Evolutionary conservation across 371 early-diverging fungal genomes (phyloP), one percentile per base, ranked within the genome.

Genomic region (Modicella reniformis): DNA sequence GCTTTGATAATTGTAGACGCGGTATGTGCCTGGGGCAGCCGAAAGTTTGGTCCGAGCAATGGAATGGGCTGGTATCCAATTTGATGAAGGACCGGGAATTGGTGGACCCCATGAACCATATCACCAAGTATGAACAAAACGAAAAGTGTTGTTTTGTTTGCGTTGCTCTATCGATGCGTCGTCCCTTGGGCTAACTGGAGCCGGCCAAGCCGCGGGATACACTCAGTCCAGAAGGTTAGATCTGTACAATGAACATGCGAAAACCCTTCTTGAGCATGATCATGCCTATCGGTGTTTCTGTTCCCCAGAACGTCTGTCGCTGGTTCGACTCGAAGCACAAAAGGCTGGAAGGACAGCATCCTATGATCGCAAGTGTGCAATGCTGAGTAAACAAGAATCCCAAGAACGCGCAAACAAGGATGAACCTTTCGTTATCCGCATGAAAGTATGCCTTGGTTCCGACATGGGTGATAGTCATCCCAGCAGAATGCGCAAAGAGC

Each of bases 241-340:
- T 0, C 59, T 93, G 12, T 96, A 97, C 82, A 82, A 84, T 63
- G 58, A 84, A 10, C 85, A 92, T 59, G 92, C 92, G 5, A 69
- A 91, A 1, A 60, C 84, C 21, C 84, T 97, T n/a, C 61, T 97
- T 2, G 80, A 90, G 57, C 70, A 81, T 6, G 94, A 91, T 1
- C 87, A 90, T n/a, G 98, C 95, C 0, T 97, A 97, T 69, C 86
- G 92, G 40, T 97, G 98, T 72, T 96, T 94, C 70, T 97, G 98
- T 80, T 84, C 88, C 2, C 76, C 91, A 1, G 91, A 93, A 54
- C 86, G 94, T 25, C 82, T 96, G 29, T 84, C 88, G 5, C 67
- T 82, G 17, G 83, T 92, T 12, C 88, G 93, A 12, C 81, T 85
- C 37, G 62, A 81, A 29, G 84, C 86, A 13, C 84, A 85, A 23